These are phyloP conservation scores for Backusella macrospora DNA, from an alignment of 192 early-diverging fungal species.

Conservation along the genomic window DNA sequence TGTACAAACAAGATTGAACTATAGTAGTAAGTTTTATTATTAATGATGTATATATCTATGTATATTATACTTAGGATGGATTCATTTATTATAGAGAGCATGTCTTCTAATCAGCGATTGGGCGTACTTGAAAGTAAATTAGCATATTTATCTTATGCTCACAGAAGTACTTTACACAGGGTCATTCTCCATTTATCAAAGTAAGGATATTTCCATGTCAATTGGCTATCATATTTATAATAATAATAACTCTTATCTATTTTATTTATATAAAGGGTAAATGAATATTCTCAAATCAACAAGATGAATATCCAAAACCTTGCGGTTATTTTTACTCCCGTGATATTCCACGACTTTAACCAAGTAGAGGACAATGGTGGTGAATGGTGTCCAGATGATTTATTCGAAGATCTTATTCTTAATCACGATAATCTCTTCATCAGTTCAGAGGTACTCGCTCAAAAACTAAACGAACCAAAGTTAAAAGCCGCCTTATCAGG, in stretches of 20 bases:
- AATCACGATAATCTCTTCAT: conserved; percentile 14
- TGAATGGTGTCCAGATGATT: conserved; percentile 30
- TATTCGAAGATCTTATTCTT: conserved; percentile 38
- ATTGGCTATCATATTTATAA: neutral
- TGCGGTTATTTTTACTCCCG: conserved; percentile 63
- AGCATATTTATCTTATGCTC: conserved; percentile 46
- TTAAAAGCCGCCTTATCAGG: conserved; percentile 2
- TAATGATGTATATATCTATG: conserved; percentile 33
- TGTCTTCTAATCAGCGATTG: conserved; percentile 33
- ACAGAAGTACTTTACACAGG: conserved; percentile 55
- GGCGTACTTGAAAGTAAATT: conserved; percentile 43
- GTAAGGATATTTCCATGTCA: conserved; percentile 31
- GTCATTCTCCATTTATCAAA: conserved; percentile 58
- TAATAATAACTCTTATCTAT: neutral
- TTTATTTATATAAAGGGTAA: conserved; percentile 42
- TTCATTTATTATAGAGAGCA: neutral
- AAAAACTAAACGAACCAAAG: neutral
- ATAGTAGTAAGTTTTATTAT: conserved; percentile 48
- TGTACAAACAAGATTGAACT: conserved; percentile 51
- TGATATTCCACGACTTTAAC: conserved; percentile 62
- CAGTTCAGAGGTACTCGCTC: conserved; percentile 6
- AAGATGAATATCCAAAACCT: conserved; percentile 73
- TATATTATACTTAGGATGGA: neutral
- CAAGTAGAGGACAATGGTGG: conserved; percentile 35
- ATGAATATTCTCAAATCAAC: conserved; percentile 53